These are phyloP conservation scores for Tagetes patula DNA, from an alignment of 129 eudicot genomes.

Conservation along the genomic window DNA sequence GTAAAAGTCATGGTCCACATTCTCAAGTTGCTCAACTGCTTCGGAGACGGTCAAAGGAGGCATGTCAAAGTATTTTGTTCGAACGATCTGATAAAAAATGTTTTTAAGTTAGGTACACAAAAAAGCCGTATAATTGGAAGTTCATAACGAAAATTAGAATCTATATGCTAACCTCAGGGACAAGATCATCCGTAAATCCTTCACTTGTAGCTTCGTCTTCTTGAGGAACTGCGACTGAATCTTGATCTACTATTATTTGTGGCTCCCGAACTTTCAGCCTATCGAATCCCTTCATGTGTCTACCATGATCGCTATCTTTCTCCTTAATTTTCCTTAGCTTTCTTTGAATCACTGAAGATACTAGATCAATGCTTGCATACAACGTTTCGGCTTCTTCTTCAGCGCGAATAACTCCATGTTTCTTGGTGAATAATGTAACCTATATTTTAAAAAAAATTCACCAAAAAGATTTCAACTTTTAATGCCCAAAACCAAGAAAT, in stretches of 20 bases:
- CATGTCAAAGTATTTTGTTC: conserved; percentile 89
- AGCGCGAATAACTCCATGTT: conserved; percentile 86
- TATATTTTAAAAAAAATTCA: conserved; percentile 22
- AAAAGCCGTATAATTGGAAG: not conserved
- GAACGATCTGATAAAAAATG: conserved; percentile 61
- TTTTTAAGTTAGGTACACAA: conserved; percentile 14
- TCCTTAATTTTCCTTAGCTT: conserved; percentile 92
- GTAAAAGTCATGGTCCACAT: conserved; percentile 88
- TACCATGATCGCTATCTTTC: conserved; percentile 81
- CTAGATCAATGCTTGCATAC: conserved; percentile 75
- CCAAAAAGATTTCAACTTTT: conserved; percentile 4
- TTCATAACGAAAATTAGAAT: not conserved
- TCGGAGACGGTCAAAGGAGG: conserved; percentile 78
- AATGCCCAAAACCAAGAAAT: not conserved
- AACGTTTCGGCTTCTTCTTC: conserved; percentile 80
- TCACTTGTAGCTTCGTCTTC: conserved; percentile 45
- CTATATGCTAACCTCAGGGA: conserved; percentile 15
- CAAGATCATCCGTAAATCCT: conserved; percentile 32
- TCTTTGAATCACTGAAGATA: conserved; percentile 70
- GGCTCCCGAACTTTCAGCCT: conserved; percentile 56
- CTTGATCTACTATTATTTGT: conserved; percentile 34
- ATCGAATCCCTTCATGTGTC: conserved; percentile 77
- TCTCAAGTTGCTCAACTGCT: conserved; percentile 92
- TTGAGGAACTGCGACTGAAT: conserved; percentile 41
- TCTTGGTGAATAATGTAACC: conserved; percentile 85